Evolutionary conservation across 352 stramenopile genomes (phyloP).

Genomic region (Globisporangium megalacanthum): DNA sequence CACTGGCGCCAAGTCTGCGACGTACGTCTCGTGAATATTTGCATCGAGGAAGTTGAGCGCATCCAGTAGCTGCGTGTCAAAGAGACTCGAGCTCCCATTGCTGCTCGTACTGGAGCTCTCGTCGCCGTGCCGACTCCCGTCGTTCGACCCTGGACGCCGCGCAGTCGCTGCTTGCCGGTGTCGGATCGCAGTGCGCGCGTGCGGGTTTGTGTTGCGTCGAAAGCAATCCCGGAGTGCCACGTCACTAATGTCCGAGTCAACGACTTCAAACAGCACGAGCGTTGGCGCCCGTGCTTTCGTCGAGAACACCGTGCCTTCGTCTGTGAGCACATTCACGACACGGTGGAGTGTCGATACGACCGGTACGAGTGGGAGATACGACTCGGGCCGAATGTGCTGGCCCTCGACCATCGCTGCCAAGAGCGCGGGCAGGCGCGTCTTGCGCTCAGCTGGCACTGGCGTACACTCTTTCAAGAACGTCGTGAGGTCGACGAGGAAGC

Average conservation of each 20-base stretch:
- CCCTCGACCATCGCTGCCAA: constrained; percentile 37
- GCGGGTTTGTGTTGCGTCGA: constrained; percentile 13
- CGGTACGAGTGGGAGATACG: constrained; percentile 37
- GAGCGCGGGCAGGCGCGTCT: constrained; percentile 33
- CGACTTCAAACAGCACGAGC: constrained; percentile 62
- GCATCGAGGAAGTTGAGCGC: constrained; percentile 52
- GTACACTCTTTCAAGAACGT: constrained; percentile 63
- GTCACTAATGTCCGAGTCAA: constrained; percentile 25
- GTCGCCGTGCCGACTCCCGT: background rate
- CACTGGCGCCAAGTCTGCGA: constrained; percentile 22
- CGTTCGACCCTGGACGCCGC: background rate
- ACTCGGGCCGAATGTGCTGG: constrained; percentile 41
- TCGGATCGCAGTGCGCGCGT: background rate
- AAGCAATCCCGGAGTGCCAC: constrained; percentile 17
- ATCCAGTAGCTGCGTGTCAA: constrained; percentile 25
- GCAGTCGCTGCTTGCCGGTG: constrained; percentile 1
- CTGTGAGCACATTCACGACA: constrained; percentile 42
- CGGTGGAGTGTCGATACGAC: constrained; percentile 23
- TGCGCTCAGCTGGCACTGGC: constrained; percentile 36
- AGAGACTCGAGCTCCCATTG: background rate
- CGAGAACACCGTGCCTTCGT: constrained; percentile 69
- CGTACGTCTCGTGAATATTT: constrained; percentile 39
- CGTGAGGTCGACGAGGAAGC: constrained; percentile 54
- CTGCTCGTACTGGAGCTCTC: background rate
- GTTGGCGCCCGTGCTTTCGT: constrained; percentile 62